Conservation (phyloP, 371 early-diverging fungal genomes). For the Lichtheimia corymbifera region DNA sequence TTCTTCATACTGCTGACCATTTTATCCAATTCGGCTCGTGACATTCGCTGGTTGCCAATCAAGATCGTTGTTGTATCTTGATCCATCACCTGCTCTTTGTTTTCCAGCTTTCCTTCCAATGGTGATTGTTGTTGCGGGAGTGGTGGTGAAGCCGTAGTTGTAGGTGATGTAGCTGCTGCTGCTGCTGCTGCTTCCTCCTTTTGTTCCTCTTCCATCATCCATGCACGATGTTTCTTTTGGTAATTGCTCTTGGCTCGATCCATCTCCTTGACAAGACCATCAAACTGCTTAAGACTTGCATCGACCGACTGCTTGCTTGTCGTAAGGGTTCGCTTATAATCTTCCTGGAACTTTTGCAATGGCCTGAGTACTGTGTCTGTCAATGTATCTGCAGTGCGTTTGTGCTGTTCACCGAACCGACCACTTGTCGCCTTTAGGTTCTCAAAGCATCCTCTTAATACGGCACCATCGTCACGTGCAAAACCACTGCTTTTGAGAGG, state of each 20-base stretch:
- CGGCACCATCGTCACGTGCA: slow-evolving; percentile 75
- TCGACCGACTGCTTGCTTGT: slow-evolving; percentile 66
- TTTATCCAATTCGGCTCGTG: slow-evolving; percentile 30
- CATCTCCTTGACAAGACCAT: slow-evolving; percentile 49
- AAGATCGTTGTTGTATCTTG: slow-evolving; percentile 12
- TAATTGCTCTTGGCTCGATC: slow-evolving; percentile 50
- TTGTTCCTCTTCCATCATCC: slow-evolving; percentile 50
- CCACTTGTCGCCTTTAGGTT: slow-evolving; percentile 61
- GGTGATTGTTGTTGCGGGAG: slow-evolving; percentile 2
- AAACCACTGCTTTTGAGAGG: slow-evolving; percentile 55
- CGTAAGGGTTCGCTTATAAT: slow-evolving; percentile 55
- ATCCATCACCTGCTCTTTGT: background rate
- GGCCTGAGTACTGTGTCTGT: slow-evolving; percentile 61
- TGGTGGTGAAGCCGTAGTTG: slow-evolving; percentile 3
- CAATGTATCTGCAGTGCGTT: slow-evolving; percentile 55
- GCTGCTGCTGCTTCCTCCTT: background rate
- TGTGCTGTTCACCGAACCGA: slow-evolving; percentile 60
- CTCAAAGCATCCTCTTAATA: slow-evolving; percentile 64
- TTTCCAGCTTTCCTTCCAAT: background rate
- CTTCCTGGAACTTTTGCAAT: slow-evolving; percentile 57
- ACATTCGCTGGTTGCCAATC: slow-evolving; percentile 35
- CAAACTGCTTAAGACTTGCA: slow-evolving; percentile 56
- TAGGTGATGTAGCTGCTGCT: slow-evolving; percentile 1
- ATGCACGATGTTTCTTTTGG: slow-evolving; percentile 50
- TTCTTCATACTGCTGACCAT: slow-evolving; percentile 52